Conservation (phyloP, 139 green algal genomes). For the Chlamydomonas eustigma region DNA sequence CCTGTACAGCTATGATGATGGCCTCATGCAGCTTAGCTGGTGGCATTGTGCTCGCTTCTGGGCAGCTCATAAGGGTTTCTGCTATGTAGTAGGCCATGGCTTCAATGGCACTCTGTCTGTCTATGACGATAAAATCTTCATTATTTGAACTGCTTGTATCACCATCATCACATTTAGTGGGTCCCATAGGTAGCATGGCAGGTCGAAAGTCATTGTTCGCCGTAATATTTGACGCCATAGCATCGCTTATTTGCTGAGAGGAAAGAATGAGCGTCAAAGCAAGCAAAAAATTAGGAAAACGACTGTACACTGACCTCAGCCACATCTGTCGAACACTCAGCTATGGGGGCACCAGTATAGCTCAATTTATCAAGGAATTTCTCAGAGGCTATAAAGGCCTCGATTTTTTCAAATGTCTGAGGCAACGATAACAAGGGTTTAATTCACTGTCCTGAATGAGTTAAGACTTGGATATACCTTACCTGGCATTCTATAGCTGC, state of each 20-base stretch:
- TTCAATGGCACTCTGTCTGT: constrained; percentile 5
- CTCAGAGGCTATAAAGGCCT: neutral
- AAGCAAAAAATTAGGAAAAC: neutral
- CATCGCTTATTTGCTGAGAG: neutral
- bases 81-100: constrained; percentile 25
- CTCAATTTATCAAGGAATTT: neutral
- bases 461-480: neutral
- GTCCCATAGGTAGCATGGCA: neutral
- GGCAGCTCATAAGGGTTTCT: constrained; percentile 11
- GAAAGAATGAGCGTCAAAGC: neutral
- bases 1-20: constrained; percentile 6
- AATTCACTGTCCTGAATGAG: neutral
- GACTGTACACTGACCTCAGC: neutral
- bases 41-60: constrained; percentile 11
- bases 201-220: neutral
- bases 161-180: neutral
- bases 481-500: neutral
- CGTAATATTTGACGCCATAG: neutral
- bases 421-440: neutral
- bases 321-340: neutral
- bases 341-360: neutral
- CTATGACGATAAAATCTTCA: constrained; percentile 11
- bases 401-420: neutral
- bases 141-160: neutral
- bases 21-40: constrained; percentile 18